Percentiles rank a stretch among this genome's conserved stretches.
Evolutionary conservation across 1,139 yeast genomes (phyloP).

Genomic region (Pichia sp.): DNA sequence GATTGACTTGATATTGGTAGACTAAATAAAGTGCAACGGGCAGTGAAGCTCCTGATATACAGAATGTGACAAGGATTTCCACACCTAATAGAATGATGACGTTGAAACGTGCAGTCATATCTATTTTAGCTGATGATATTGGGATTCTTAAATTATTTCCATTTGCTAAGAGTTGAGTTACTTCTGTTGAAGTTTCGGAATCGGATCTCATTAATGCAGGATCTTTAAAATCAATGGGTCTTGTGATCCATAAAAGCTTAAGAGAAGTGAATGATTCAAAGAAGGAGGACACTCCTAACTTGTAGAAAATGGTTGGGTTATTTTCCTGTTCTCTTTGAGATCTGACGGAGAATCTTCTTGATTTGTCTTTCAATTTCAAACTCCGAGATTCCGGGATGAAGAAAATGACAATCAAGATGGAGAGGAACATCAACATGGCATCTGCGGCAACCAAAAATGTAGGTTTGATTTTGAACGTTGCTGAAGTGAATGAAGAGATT

Average conservation of each 20-base stretch:
- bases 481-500: slow-evolving; percentile 42
- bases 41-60: slow-evolving; percentile 43
- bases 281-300: slow-evolving; percentile 16
- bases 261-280: slow-evolving; percentile 46
- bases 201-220: neutral
- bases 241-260: slow-evolving; percentile 42
- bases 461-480: neutral
- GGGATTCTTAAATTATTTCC: neutral
- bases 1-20: slow-evolving; percentile 56
- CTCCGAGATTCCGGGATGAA: slow-evolving; percentile 61
- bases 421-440: slow-evolving; percentile 13
- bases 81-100: slow-evolving; percentile 46
- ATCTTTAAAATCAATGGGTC: slow-evolving; percentile 11
- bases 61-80: slow-evolving; percentile 44
- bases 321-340: slow-evolving; percentile 22
- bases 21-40: slow-evolving; percentile 58
- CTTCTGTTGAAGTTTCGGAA: neutral
- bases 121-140: slow-evolving; percentile 11
- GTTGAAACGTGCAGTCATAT: slow-evolving; percentile 41
- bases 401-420: slow-evolving; percentile 36
- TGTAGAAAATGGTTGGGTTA: slow-evolving; percentile 11
- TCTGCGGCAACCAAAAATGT: slow-evolving; percentile 5
- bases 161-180: neutral
- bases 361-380: slow-evolving; percentile 42
- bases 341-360: slow-evolving; percentile 39